Conservation (phyloP, 768 basidiomycete genomes). For the Hebeloma cylindrosporum region DNA sequence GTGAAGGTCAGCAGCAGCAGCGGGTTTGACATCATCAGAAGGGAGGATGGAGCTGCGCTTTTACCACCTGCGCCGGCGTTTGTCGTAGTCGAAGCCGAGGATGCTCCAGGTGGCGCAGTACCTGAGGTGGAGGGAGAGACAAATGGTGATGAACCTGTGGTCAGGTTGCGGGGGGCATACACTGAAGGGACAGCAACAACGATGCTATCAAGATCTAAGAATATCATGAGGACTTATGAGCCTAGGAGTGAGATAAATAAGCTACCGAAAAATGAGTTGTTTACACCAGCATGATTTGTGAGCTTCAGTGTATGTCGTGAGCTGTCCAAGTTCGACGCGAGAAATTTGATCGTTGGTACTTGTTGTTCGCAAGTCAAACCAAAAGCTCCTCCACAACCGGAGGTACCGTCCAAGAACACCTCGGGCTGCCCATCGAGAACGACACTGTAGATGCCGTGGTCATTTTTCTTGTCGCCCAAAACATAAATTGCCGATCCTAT, state of each 20-base stretch:
- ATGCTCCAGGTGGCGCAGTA: not conserved
- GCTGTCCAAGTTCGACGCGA: conserved; percentile 42
- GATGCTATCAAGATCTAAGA: conserved; percentile 44
- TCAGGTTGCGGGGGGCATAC: conserved; percentile 38
- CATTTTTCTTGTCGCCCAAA: conserved; percentile 50
- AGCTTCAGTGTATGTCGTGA: conserved; percentile 39
- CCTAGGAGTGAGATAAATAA: conserved; percentile 4
- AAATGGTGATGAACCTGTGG: conserved; percentile 23
- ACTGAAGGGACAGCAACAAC: conserved; percentile 41
- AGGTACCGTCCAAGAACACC: conserved; percentile 37
- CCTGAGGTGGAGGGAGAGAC: conserved; percentile 11
- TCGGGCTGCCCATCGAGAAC: conserved; percentile 36
- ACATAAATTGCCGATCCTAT: conserved; percentile 45
- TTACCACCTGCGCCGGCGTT: not conserved
- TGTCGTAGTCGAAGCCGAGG: conserved; percentile 1
- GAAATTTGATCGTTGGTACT: conserved; percentile 41
- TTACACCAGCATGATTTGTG: conserved; percentile 41
- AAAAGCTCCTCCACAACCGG: conserved; percentile 48
- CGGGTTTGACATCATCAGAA: conserved; percentile 9
- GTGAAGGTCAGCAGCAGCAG: conserved; percentile 13
- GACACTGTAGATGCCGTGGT: conserved; percentile 46
- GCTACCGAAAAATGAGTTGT: conserved; percentile 45
- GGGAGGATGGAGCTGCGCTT: conserved; percentile 6
- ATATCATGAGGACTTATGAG: not conserved
- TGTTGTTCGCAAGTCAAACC: conserved; percentile 47